phyloP scores from a whole-genome alignment of 176 grass and related monocot genomes.

The Carex littledalei region DNA sequence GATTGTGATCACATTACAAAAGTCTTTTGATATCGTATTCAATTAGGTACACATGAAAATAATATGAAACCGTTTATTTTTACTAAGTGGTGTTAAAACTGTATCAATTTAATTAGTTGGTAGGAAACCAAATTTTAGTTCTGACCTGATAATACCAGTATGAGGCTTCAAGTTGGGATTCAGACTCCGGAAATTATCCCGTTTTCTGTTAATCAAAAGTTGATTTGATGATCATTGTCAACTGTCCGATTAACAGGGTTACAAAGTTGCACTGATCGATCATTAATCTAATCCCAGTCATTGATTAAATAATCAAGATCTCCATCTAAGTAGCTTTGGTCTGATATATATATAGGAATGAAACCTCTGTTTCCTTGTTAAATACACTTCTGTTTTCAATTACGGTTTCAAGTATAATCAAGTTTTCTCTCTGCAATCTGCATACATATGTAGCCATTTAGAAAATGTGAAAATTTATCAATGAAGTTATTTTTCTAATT shows the following conservation, averaged over 20 bases:
- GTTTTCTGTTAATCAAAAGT: no score
- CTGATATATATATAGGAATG: not conserved
- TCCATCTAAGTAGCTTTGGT: not conserved
- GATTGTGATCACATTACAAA: not conserved
- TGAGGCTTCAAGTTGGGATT: not conserved
- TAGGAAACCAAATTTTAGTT: not conserved
- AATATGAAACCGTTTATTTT: not conserved
- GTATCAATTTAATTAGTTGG: not conserved
- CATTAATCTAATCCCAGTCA: not conserved
- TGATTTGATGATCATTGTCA: no score
- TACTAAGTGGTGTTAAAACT: not conserved
- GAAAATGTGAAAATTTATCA: not conserved
- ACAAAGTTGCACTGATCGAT: not conserved
- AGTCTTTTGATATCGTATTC: not conserved
- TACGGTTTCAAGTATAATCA: not conserved
- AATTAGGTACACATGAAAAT: not conserved
- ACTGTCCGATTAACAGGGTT: not conserved
- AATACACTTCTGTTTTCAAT: not conserved
- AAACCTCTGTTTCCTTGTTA: not conserved
- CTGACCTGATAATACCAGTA: not conserved
- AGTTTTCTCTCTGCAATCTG: not conserved
- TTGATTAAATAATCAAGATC: not conserved
- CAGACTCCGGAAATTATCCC: not conserved
- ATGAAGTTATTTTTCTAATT: not conserved
- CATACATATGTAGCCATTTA: not conserved